A percentile compares a stretch with the other conserved stretches of the same genome.
These are phyloP conservation scores for Carallia brachiata DNA, from an alignment of 345 rosid species.

Conservation along the genomic window DNA sequence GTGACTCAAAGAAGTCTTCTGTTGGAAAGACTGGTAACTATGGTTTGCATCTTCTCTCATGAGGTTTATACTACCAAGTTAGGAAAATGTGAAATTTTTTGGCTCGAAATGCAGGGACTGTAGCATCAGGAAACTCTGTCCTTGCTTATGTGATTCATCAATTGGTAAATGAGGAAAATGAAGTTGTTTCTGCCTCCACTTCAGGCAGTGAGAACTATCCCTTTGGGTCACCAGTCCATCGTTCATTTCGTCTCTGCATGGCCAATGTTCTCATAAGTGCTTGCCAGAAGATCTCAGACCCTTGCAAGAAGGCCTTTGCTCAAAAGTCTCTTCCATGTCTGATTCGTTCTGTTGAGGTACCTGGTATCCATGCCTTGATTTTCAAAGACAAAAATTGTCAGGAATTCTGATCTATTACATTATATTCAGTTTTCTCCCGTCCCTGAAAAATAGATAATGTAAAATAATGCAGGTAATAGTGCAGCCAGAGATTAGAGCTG, in stretches of 20 bases:
- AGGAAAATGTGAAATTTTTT: conserved; percentile 15
- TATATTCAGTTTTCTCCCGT: background rate
- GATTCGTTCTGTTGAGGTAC: conserved; percentile 58
- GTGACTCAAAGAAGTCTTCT: conserved; percentile 24
- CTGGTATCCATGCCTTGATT: conserved; percentile 7
- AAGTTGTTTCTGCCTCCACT: conserved; percentile 22
- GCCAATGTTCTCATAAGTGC: conserved; percentile 85
- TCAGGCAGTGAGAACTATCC: conserved; percentile 23
- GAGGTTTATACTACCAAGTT: background rate
- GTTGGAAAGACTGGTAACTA: conserved; percentile 26
- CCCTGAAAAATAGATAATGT: background rate
- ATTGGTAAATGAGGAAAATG: conserved; percentile 40
- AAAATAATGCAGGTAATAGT: conserved; percentile 39
- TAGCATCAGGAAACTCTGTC: conserved; percentile 31
- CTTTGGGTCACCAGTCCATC: conserved; percentile 28
- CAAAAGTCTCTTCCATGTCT: conserved; percentile 51
- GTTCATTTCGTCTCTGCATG: conserved; percentile 75
- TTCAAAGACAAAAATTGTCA: background rate
- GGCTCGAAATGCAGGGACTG: conserved; percentile 42
- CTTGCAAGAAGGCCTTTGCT: conserved; percentile 56
- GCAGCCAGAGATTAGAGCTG: conserved; percentile 58
- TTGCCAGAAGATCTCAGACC: conserved; percentile 67
- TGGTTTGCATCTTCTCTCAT: conserved; percentile 31
- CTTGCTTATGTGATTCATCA: conserved; percentile 48
- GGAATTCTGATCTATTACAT: too few species aligned